Conservation (phyloP, 371 early-diverging fungal species). For the Lichtheimia corymbifera region DNA sequence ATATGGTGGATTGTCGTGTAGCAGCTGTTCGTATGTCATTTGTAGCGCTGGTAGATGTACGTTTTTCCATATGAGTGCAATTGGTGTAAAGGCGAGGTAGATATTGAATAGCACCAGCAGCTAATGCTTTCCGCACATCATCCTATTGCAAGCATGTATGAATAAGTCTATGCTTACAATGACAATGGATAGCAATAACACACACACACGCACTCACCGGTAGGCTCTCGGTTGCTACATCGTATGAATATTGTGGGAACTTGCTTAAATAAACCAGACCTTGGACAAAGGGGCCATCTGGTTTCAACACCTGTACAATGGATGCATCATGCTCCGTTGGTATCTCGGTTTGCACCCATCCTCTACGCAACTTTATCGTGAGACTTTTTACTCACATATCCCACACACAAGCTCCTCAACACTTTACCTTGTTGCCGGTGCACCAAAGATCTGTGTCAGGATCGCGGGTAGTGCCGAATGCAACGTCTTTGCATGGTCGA, state of each 20-base stretch:
- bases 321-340: conserved; percentile 20
- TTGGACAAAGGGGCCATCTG: conserved; percentile 28
- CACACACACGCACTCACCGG: conserved; percentile 23
- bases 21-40: conserved; percentile 31
- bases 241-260: conserved; percentile 29
- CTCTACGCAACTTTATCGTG: conserved; percentile 17
- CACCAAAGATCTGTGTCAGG: conserved; percentile 36
- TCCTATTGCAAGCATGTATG: conserved; percentile 14
- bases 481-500: conserved; percentile 14
- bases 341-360: conserved; percentile 35
- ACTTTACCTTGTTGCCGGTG: conserved; percentile 33
- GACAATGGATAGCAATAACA: background rate
- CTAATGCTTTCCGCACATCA: conserved; percentile 29
- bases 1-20: conserved; percentile 30
- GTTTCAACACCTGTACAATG: conserved; percentile 19
- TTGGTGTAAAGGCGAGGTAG: conserved; percentile 34
- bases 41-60: background rate
- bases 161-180: background rate
- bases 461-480: conserved; percentile 27
- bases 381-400: too few species aligned
- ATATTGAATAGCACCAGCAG: conserved; percentile 30
- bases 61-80: conserved; percentile 14
- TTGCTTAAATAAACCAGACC: conserved; percentile 24
- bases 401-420: background rate
- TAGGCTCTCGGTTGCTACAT: conserved; percentile 25